phyloP scores from a whole-genome alignment of 1,284 basidiomycete species.

The Cystobasidium pallidum region DNA sequence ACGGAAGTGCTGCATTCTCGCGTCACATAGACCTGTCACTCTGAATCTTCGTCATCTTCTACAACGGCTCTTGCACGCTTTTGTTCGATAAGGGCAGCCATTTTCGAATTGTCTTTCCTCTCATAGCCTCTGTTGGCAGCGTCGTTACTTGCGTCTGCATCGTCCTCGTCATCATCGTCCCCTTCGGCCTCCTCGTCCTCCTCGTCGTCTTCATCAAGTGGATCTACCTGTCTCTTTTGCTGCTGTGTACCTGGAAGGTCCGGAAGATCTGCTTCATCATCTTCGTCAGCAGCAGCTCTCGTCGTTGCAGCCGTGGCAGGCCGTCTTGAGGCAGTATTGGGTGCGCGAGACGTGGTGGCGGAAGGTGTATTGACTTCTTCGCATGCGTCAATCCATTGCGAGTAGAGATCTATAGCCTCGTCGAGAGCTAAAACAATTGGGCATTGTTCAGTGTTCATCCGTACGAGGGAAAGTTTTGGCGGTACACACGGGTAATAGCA shows the following conservation, averaged over 20 bases:
- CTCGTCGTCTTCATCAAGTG: constrained; percentile 26
- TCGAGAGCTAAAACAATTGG: constrained; percentile 52
- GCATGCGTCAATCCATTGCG: constrained; percentile 58
- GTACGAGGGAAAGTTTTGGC: background rate
- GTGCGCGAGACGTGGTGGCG: constrained; percentile 15
- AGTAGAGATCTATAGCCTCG: constrained; percentile 58
- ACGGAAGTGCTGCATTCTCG: too few species aligned
- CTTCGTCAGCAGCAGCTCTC: constrained; percentile 12
- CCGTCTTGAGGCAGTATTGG: background rate
- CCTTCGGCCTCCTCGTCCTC: constrained; percentile 22
- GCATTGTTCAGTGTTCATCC: background rate
- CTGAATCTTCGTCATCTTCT: constrained; percentile 31
- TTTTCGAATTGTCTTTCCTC: constrained; percentile 21
- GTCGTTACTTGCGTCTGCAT: constrained; percentile 9
- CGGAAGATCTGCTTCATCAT: constrained; percentile 36
- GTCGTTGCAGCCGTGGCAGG: background rate
- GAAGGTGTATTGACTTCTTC: constrained; percentile 50
- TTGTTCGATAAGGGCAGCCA: constrained; percentile 22
- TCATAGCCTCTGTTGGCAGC: constrained; percentile 32
- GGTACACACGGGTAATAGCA: constrained; percentile 50
- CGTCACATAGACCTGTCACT: background rate
- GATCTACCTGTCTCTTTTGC: constrained; percentile 3
- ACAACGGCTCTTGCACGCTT: constrained; percentile 23
- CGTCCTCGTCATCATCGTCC: constrained; percentile 30
- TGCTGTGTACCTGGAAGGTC: constrained; percentile 12